These are phyloP conservation scores for Alternaria brassicicola DNA, from an alignment of 2,329 filamentous ascomycete genomes.

Conservation along the genomic window DNA sequence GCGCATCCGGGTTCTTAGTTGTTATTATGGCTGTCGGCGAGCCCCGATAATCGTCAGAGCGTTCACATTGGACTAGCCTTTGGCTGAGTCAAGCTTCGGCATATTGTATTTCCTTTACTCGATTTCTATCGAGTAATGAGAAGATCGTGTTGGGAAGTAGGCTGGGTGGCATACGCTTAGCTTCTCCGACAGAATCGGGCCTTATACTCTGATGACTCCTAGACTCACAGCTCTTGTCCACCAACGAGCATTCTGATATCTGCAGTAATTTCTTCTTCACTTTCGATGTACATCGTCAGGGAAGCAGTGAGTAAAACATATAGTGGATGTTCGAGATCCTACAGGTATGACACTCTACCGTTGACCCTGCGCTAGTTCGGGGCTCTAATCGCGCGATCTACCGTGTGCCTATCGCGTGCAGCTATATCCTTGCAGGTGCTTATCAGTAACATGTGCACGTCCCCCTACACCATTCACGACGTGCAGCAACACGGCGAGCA, in stretches of 20 bases:
- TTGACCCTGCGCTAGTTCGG: conserved; percentile 40
- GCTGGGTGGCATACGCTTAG: conserved; percentile 37
- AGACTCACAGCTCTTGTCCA: background rate
- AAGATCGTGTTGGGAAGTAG: conserved; percentile 31
- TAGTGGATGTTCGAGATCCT: conserved; percentile 4
- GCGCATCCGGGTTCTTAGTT: conserved; percentile 11
- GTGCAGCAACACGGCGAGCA: conserved; percentile 3
- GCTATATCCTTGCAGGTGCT: conserved; percentile 22
- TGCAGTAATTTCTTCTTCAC: background rate
- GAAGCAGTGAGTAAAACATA: background rate
- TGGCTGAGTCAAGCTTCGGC: conserved; percentile 18
- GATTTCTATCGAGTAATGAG: conserved; percentile 46
- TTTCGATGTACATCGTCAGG: background rate
- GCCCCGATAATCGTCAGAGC: conserved; percentile 29
- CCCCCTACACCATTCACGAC: conserved; percentile 9
- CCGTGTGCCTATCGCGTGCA: conserved; percentile 12
- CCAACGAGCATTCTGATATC: background rate
- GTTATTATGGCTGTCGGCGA: conserved; percentile 23
- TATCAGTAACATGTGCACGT: conserved; percentile 30
- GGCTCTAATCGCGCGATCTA: conserved; percentile 33
- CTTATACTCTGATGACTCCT: background rate
- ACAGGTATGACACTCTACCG: conserved; percentile 28
- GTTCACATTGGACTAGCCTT: conserved; percentile 19
- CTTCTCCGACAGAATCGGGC: conserved; percentile 9
- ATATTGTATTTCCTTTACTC: conserved; percentile 41